phyloP scores from a whole-genome alignment of 2,329 filamentous ascomycete species.

The Ramichloridium luteum region DNA sequence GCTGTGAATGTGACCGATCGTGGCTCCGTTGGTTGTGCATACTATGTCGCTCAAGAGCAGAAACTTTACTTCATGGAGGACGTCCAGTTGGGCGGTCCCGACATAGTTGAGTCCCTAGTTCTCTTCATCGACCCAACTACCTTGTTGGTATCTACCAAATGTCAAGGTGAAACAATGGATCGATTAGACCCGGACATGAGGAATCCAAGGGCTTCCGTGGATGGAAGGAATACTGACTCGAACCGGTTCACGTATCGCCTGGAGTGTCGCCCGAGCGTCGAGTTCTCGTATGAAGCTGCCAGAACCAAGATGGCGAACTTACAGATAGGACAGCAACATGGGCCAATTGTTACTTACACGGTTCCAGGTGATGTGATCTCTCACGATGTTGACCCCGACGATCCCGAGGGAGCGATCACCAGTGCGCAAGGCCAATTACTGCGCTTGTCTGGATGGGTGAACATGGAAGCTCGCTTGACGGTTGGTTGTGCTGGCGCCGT shows the following conservation, averaged over 20 bases:
- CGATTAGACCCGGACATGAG: constrained; percentile 32
- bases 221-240: constrained; percentile 27
- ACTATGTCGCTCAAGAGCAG: constrained; percentile 61
- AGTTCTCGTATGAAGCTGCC: constrained; percentile 59
- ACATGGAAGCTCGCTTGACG: constrained; percentile 61
- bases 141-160: constrained; percentile 44
- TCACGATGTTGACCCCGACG: constrained; percentile 27
- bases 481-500: constrained; percentile 81
- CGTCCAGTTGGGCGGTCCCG: constrained; percentile 53
- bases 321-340: constrained; percentile 37
- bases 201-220: constrained; percentile 17
- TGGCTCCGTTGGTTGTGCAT: constrained; percentile 67
- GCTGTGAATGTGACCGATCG: constrained; percentile 63
- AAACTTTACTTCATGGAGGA: constrained; percentile 68
- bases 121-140: constrained; percentile 50
- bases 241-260: constrained; percentile 48
- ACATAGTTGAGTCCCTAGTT: constrained; percentile 44
- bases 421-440: constrained; percentile 52
- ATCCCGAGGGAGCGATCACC: constrained; percentile 34
- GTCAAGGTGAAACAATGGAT: constrained; percentile 38
- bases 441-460: constrained; percentile 56
- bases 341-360: constrained; percentile 44
- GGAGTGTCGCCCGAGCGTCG: constrained; percentile 55
- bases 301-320: constrained; percentile 54
- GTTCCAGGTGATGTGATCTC: constrained; percentile 44